Evolutionary conservation across 2,329 filamentous ascomycete genomes (phyloP), one percentile per base, ranked within the genome.

Genomic region (Apiospora kogelbergensis): DNA sequence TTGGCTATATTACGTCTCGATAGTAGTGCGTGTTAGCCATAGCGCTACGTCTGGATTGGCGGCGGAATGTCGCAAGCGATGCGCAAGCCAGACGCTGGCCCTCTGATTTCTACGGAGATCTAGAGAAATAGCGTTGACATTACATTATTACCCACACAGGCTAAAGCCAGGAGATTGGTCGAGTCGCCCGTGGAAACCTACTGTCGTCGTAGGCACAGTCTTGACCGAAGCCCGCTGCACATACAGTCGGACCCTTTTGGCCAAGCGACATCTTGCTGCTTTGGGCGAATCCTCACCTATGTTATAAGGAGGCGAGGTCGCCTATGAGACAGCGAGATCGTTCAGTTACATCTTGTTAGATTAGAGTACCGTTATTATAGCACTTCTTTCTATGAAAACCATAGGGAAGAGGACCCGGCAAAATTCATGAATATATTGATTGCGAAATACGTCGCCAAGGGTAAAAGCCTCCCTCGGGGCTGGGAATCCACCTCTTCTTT

Each of bases 361-460:
- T 66, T 66, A 66, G 44, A 37, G 44, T 66, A 44, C n/a, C 42
- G 45, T 60, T 65, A 65, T 45, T 65, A 65, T 65, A 65, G 30
- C 53, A 60, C 53, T 65, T 65, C 63, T 65, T 65, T 65, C 63
- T 44, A 26, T 17, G 40, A 37, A 20, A 37, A 44, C 11, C 7
- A 66, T 41, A 66, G 65, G 22, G n/a, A 53, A 24, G 44, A 48
- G 15, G 44, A 66, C 26, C 24, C 20, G 2, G 6, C 10, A 53
- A 53, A 53, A 66, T 30, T 20, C 30, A 53, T 44, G 65, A 53
- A 46, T 60, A 60, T 60, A 60, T 66, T 66, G 22, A 65, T 9
- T 26, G 63, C 63, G 37, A 44, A 17, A 65, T 17, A 17, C 24
- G 37, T 44, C 63, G 63, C 63, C 41, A 13, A 40, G 26, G 37